These are phyloP conservation scores for Thinopyrum elongatum DNA, from an alignment of 176 grass and related monocot genomes.

Conservation along the genomic window DNA sequence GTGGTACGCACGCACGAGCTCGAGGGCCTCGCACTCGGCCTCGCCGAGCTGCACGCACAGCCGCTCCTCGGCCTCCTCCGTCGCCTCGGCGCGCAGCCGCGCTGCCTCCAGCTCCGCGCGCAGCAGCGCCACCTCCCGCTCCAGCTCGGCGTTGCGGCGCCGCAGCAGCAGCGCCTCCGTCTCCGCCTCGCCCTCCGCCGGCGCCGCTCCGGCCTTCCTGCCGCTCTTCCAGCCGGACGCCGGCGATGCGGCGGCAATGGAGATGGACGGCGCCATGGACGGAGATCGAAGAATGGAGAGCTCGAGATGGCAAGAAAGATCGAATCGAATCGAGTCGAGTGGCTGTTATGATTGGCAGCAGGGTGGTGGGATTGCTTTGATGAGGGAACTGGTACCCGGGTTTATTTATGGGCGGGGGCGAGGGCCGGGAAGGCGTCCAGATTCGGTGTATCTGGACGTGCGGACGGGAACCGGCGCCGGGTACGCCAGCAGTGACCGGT, in stretches of 20 bases:
- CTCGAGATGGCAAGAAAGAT: not conserved
- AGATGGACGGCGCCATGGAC: slow-evolving; percentile 33
- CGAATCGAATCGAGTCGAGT: not conserved
- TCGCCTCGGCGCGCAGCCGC: slow-evolving; percentile 33
- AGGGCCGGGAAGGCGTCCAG: slow-evolving; percentile 34
- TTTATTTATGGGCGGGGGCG: not conserved
- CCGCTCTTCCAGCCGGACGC: not conserved
- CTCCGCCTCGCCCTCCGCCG: not conserved
- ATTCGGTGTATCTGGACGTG: slow-evolving; percentile 17
- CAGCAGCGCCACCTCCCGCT: slow-evolving; percentile 54
- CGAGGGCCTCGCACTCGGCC: slow-evolving; percentile 65
- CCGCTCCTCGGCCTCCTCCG: slow-evolving; percentile 83
- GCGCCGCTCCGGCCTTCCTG: not conserved
- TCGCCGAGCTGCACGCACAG: slow-evolving; percentile 76
- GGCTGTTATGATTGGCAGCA: not conserved
- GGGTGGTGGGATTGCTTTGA: not conserved
- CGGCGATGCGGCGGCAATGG: not conserved
- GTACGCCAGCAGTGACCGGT: not conserved
- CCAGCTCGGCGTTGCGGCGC: slow-evolving; percentile 69
- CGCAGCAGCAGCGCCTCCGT: slow-evolving; percentile 46
- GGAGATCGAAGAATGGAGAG: not conserved
- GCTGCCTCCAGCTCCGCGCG: slow-evolving; percentile 46
- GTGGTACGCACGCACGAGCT: slow-evolving; percentile 35
- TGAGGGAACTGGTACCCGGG: not conserved
- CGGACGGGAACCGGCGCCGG: slow-evolving; percentile 14